A percentile compares a stretch with the other conserved stretches of the same genome.
These are phyloP conservation scores for Populus hybrid DNA, from an alignment of 441 rosid species.

Conservation along the genomic window DNA sequence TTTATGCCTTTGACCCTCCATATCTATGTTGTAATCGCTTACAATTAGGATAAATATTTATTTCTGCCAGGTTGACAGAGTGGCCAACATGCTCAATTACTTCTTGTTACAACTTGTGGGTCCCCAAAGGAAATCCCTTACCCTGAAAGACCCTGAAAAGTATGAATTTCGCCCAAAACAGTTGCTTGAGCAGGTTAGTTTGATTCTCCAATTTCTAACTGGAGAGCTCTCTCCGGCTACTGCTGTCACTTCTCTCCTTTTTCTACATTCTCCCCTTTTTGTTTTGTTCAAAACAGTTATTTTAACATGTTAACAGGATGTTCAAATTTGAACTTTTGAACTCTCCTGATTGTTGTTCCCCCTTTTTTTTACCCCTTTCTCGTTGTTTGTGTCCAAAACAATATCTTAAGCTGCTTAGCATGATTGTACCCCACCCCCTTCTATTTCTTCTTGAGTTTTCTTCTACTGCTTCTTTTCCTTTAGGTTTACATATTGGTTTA, in stretches of 20 bases:
- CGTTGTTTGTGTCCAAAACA: not conserved
- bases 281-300: not conserved
- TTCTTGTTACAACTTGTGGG: slow-evolving; percentile 96
- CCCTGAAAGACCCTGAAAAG: slow-evolving; percentile 92
- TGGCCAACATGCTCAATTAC: slow-evolving; percentile 98
- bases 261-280: not conserved
- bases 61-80: slow-evolving; percentile 79
- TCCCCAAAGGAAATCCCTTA: slow-evolving; percentile 92
- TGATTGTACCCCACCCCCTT: not conserved
- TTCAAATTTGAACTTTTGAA: not conserved
- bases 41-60: not conserved
- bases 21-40: not conserved
- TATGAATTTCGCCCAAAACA: slow-evolving; percentile 95
- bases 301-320: not conserved
- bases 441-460: not conserved
- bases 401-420: not conserved
- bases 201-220: slow-evolving; percentile 4
- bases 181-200: slow-evolving; percentile 86
- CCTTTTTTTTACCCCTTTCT: no score
- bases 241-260: not conserved
- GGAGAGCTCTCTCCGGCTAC: not conserved
- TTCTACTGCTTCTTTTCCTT: not conserved
- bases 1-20: slow-evolving; percentile 2
- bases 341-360: not conserved
- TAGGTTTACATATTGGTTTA: not conserved